Evolutionary conservation across 768 basidiomycete genomes (phyloP), one percentile per base, ranked within the genome.

Genomic region (Phanerochaete sordida): DNA sequence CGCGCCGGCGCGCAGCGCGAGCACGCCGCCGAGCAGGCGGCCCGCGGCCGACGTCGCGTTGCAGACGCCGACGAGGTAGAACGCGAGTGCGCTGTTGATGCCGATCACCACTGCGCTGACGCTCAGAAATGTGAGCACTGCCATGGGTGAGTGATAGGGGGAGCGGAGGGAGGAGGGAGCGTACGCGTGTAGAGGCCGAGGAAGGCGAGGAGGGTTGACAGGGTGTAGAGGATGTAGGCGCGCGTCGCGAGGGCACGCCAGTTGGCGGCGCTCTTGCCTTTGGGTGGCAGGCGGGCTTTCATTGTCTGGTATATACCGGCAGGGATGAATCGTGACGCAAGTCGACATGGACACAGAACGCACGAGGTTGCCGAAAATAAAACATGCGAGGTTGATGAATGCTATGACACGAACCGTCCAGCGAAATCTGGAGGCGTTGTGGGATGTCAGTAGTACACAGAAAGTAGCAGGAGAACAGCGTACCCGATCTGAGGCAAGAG

Each of bases 361-460:
- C 11, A 54, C 52, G 4, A 54, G 11, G 26, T 35, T 33, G 23
- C 28, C 52, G 30, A 54, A 15, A 31, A 54, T 4, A 23, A 54
- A 54, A 24, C 23, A 27, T 24, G 52, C 52, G 5, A 37, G 12
- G 24, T 54, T 54, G 4, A 54, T 24, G 37, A 54, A 35, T 33
- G 52, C 52, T 21, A 54, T 54, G 33, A 31, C 33, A 33, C 52
- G 23, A 6, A 54, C 52, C 11, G 52, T 54, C 52, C 52, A 54
- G n/a, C n/a, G 24, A 21, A 54, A 54, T 5, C 52, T 54, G 30
- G 13, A 35, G 33, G 33, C 33, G 13, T 35, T 13, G 7, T 6
- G 6, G 13, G 33, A 35, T 13, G 33, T 35, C 7, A 35, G 33
- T 13, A 6, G 33, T 35, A 13, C 33, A 35, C 33, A 13, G 13